Evolutionary conservation across 257 asterid species (phyloP).

Genomic region (Agastache rugosa): DNA sequence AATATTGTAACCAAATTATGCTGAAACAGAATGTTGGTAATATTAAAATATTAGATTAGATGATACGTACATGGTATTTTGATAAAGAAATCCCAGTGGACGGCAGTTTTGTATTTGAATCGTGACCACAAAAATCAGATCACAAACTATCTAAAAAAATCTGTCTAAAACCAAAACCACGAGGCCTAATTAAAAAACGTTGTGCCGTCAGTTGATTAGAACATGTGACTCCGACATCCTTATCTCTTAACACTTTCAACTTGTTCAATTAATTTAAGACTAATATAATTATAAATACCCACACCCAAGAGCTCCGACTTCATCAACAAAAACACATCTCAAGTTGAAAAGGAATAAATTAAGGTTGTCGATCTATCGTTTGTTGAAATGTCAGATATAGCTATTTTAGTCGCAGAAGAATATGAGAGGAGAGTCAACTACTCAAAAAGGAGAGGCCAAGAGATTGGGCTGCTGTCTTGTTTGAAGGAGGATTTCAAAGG

Average conservation of each 20-base stretch:
- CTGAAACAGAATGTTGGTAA: too few species aligned
- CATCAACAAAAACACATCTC: background rate
- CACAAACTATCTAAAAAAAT: too few species aligned
- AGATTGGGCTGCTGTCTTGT: background rate
- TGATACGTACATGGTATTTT: too few species aligned
- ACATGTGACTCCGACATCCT: background rate
- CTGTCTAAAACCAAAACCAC: too few species aligned
- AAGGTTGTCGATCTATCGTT: background rate
- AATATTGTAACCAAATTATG: too few species aligned
- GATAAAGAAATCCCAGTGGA: too few species aligned
- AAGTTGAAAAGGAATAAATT: background rate
- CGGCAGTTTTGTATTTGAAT: too few species aligned
- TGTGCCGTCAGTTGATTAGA: too few species aligned
- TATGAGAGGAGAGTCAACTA: background rate
- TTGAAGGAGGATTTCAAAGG: background rate
- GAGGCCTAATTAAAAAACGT: too few species aligned
- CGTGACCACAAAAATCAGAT: too few species aligned
- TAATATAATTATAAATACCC: conserved; percentile 9
- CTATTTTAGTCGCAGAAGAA: background rate
- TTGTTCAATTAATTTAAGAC: too few species aligned
- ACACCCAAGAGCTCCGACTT: background rate
- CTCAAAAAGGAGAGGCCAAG: background rate
- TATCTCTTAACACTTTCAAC: background rate
- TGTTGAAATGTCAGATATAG: background rate
- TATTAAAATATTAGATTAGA: too few species aligned